phyloP scores from a whole-genome alignment of 2,329 filamentous ascomycete species.

The Neonectria ditissima region DNA sequence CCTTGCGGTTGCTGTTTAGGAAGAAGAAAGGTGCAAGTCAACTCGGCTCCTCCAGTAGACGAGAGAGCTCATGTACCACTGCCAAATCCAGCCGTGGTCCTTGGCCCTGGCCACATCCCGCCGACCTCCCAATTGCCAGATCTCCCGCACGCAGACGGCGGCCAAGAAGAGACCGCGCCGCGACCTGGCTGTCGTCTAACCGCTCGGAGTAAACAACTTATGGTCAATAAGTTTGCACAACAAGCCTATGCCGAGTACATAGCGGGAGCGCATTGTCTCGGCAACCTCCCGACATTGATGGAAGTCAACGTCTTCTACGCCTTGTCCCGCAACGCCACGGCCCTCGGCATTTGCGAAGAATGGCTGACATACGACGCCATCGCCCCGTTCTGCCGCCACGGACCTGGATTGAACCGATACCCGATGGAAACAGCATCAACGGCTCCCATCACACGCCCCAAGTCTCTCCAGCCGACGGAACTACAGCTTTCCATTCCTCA shows the following conservation, averaged over 20 bases:
- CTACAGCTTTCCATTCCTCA: constrained; percentile 14
- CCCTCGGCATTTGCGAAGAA: constrained; percentile 6
- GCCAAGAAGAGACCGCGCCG: background rate
- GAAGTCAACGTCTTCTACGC: constrained; percentile 20
- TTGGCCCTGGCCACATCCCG: no score
- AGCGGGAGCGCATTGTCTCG: constrained; percentile 6
- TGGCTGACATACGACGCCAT: constrained; percentile 18
- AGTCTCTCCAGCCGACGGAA: constrained; percentile 12
- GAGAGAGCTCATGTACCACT: background rate
- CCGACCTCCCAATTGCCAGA: background rate
- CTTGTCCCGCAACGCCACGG: constrained; percentile 4
- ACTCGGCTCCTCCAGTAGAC: no score
- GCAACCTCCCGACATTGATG: constrained; percentile 7
- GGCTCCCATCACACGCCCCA: background rate
- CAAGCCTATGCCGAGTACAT: constrained; percentile 19
- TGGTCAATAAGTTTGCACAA: constrained; percentile 8
- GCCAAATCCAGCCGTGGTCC: background rate
- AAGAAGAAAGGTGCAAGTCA: constrained; percentile 6
- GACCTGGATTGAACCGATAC: constrained; percentile 7
- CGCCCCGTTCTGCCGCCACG: constrained; percentile 16
- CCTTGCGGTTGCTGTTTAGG: background rate
- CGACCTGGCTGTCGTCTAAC: background rate
- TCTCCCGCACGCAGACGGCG: background rate
- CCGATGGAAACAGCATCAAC: background rate
- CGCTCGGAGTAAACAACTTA: background rate